Base-by-base conservation (phyloP, 2,329 filamentous ascomycete genomes). In the Aotearoamyces nothofagi region DNA sequence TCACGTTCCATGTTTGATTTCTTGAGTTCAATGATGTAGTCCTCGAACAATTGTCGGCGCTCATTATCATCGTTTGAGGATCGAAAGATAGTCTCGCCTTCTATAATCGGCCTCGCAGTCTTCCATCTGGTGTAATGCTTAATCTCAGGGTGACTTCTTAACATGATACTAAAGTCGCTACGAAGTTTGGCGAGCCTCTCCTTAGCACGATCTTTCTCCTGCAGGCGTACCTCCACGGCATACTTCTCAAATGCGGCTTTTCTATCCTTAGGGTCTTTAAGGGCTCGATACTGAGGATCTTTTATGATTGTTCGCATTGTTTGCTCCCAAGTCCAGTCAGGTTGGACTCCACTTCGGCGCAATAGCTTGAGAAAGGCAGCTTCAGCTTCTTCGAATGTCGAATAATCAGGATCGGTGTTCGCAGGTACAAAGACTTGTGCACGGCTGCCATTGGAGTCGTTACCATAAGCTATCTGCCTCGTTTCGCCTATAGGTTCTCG, bases 111-210 rank as follows among this genome's bases (percentile, higher is more conserved):
- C 27, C 82, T 76, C 30, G 87, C 90, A 10, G 83, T 94, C 66
- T 84, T 92, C 90, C 90, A 98, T 36, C 84, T 78, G 23, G 87
- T 94, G 54, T 92, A 94, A 52, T 94, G 74, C 54, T 86, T 90
- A 55, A 98, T 96, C 54, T 98, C 90, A 36, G 86, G 84, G 53
- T 98, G 87, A 40, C 84, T 86, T 56, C 78, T 83, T 41, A 98
- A 68, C 90, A 98, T 98, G 31, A 77, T 86, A 42, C 79, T 78
- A 55, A 98, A 98, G 61, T 96, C 90, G 53, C 80, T 68, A 46
- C 84, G 81, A 47, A 96, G 66, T 60, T 94, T 96, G 44, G 81
- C 67, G 53, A 92, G 66, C 50, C 90, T 78, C 57, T 96, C 87
- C 55, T 92, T 87, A 49, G 86, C 86, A 42, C 80, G 79, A 53